Evolutionary conservation across 1,284 basidiomycete genomes (phyloP), one percentile per base, ranked within the genome.

Genomic region (Rhodofomes roseus): DNA sequence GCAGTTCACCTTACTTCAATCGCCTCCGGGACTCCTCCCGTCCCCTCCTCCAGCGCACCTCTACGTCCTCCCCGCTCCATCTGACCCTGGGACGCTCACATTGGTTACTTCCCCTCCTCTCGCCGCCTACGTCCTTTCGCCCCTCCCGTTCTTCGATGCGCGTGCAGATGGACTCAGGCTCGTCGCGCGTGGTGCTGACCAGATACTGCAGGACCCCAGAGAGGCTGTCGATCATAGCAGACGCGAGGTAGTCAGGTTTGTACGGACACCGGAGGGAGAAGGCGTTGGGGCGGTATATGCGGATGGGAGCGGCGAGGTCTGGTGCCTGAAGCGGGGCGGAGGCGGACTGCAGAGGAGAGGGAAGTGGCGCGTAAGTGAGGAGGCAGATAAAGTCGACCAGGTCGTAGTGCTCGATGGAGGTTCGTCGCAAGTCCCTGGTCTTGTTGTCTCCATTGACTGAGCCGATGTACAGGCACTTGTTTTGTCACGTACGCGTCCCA

Each of bases 181-280:
- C 2, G 23, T 63, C 4, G 63, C 68, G 16, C 62, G 55, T n/a
- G 44, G 34, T 27, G 27, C 70, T 18, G 60, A 58, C 22, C 50
- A 52, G 16, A 39, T 12, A 9, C 9, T 9, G 1, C 43, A 25
- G 71, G 61, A 74, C 77, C 12, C 74, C 68, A 56, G 72, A 73
- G 56, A 68, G 74, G 27, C 54, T 0, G 61, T 79, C 23, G 74
- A 74, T 37, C 68, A 77, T 25, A 78, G 83, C 29, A 60, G 63
- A 18, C 59, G 64, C 9, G 64, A 65, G 56, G 83, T 92, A 55
- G 64, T 78, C 11, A 77, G 80, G 36, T 87, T 92, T 64, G 81
- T 90, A 31, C 81, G 90, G 60, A 92, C 90, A 4, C 86, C 90
- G 1, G 87, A 91, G 60, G 90, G 91, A 2, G 79, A 78, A 59